Base-by-base conservation (phyloP, 1,284 basidiomycete species). In the Cryptococcus hybrid region DNA sequence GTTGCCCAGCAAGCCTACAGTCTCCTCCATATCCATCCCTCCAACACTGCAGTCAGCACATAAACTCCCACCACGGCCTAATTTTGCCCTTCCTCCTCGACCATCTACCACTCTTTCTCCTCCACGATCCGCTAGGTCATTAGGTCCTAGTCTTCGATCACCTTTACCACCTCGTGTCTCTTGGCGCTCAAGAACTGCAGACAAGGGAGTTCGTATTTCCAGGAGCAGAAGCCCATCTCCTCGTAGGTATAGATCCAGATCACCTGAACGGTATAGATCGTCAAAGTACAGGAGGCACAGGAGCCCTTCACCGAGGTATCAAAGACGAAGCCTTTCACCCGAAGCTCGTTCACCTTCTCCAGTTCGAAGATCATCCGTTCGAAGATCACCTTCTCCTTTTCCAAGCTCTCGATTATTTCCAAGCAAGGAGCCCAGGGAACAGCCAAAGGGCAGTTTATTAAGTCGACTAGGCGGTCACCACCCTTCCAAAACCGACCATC, bases 141-240 rank as follows among this genome's bases (percentile, higher is more conserved):
- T 24, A 24, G 24, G 24, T 24, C 24, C 24, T 24, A 24, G 24
- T 24, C 24, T 24, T 24, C 24, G 24, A 24, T 24, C 24, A 24
- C 24, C 24, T 24, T 24, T 24, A 24, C 24, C 24, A 24, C 24
- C 24, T 24, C 24, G 24, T 24, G 24, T 24, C 24, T 47, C 15
- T 44, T 52, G 8, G 8, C 15, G 13, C 44, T 44, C 49, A 54
- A 47, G 24, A 34, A 15, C 39, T 30, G 13, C 40, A n/a, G 34
- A 24, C 40, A 57, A 52, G 47, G 51, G 45, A 57, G 45, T 37
- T 15, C 37, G 52, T 42, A 36, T n/a, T 24, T 24, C 43, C 43
- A 45, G 43, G 43, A n/a, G 24, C n/a, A 45, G 43, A 12, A 45
- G 11, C 30, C 55, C 55, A 15, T 52, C 55, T 24, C 55, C 55